Evolutionary conservation across 345 rosid genomes (phyloP), one percentile per base, ranked within the genome.

Genomic region (Populus nigra): DNA sequence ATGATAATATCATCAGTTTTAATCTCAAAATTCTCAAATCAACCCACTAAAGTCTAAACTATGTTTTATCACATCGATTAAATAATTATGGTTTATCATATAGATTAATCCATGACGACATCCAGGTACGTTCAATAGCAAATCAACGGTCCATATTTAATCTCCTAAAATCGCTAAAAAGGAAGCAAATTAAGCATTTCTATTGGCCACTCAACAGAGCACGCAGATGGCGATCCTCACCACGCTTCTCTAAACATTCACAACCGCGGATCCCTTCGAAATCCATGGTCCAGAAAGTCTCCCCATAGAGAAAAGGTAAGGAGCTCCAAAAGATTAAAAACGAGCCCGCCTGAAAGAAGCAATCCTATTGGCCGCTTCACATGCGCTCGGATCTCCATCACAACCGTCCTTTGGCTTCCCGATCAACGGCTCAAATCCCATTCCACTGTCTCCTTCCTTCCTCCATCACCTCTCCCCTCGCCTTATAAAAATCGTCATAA

Each of bases 341-440:
- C 22, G 3, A 36, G 66, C 43, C 59, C 77, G 38, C 59, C 45
- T 20, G 0, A 45, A 13, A 0, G 12, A 59, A 38, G 23, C 7
- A 72, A 38, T 55, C 33, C 20, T 49, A 78, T 53, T 78, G 76
- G 81, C 18, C 3, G 2, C 7, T 23, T 2, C 27, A 8, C 12
- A 5, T 9, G 67, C 79, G 71, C 77, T 17, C 68, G 84, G 88
- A 85, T 83, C 38, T 8, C 27, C 7, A 85, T 83, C 38, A 23
- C 2, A 7, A 67, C 84, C 84, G 84, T 78, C 25, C 9, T 38
- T 59, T 59, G 7, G 0, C 55, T 11, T 31, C 16, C 1, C 27
- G 45, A 73, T 73, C 69, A 53, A 41, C 73, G 59, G 79, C 53
- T 73, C 23, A 31, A 33, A 45, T 12, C 10, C 11, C 53, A 29